Conservation (phyloP, 768 basidiomycete genomes). For the Phylloporus sp. region DNA sequence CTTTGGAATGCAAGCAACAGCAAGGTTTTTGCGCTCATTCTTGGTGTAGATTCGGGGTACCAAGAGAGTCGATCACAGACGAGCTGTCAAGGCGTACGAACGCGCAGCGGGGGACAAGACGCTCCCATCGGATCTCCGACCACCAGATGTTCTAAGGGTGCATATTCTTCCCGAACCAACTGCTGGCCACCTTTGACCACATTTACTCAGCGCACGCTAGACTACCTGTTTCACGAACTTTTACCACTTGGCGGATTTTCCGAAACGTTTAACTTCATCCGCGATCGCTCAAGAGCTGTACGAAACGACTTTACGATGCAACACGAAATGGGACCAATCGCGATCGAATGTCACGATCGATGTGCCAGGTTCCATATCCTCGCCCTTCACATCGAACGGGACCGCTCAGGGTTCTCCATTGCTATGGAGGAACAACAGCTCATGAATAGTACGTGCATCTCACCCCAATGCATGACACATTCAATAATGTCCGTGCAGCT, state of each 20-base stretch:
- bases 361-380: constrained; percentile 93
- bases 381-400: constrained; percentile 62
- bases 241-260: constrained; percentile 65
- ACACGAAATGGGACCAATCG: constrained; percentile 65
- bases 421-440: constrained; percentile 82
- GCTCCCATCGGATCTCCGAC: constrained; percentile 86
- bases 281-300: constrained; percentile 87
- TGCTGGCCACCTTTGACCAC: background rate
- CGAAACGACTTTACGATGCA: constrained; percentile 95
- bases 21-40: constrained; percentile 31
- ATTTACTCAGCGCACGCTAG: constrained; percentile 64
- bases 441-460: constrained; percentile 69
- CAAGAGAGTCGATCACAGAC: constrained; percentile 78
- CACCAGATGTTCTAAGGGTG: constrained; percentile 78
- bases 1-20: background rate
- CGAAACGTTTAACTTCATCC: constrained; percentile 74
- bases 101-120: constrained; percentile 91
- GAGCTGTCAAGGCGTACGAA: constrained; percentile 93
- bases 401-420: constrained; percentile 52
- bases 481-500: constrained; percentile 44
- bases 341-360: constrained; percentile 88
- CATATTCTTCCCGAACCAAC: constrained; percentile 7
- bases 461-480: background rate
- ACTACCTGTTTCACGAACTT: constrained; percentile 88
- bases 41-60: constrained; percentile 66